Evolutionary conservation across 208 protist genomes (phyloP), one percentile per base, ranked within the genome.

Genomic region (Leishmania aethiopica): DNA sequence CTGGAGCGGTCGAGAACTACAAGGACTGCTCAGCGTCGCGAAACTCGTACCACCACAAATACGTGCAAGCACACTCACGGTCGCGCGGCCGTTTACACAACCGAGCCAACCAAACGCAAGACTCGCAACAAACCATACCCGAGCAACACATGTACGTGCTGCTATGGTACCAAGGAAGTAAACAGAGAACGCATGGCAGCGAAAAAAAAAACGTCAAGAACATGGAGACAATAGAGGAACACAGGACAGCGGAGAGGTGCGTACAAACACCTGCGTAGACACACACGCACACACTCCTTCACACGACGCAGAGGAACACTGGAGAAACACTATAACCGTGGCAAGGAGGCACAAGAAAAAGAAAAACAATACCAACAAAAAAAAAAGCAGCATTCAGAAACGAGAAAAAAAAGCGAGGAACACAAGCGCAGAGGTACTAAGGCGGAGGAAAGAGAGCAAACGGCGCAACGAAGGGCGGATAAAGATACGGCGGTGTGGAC

Each of bases 181-280:
- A 32, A 64, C 28, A 69, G 32, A 69, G 62, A 69, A 25, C 32
- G 59, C n/a, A 32, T 64, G 59, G 1, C 22, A 64, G 59, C 22
- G 11, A 25, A 11, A 40, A 67, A 67, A 67, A 84, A 80, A 60
- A 72, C 19, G 77, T 67, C 15, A 37, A 74, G 49, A 72, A 15
- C 25, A 25, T 15, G 10, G 59, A 35, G 28, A 64, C n/a, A 49
- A 11, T 49, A 64, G 67, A 74, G 42, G 42, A 35, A 19, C 15
- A 53, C 6, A 74, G 42, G 42, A 55, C 70, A 74, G 70, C 42
- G 42, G 25, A 37, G 25, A 0, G 1, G 42, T 35, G 25, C 28
- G 70, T 37, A 35, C 70, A 53, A 55, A 45, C 45, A 19, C 11
- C 10, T 17, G 37, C 70, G n/a, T 8, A 42, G 35, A 25, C 28